Evolutionary conservation across 768 basidiomycete genomes (phyloP), one percentile per base, ranked within the genome.

Genomic region (Amyloporia xantha): DNA sequence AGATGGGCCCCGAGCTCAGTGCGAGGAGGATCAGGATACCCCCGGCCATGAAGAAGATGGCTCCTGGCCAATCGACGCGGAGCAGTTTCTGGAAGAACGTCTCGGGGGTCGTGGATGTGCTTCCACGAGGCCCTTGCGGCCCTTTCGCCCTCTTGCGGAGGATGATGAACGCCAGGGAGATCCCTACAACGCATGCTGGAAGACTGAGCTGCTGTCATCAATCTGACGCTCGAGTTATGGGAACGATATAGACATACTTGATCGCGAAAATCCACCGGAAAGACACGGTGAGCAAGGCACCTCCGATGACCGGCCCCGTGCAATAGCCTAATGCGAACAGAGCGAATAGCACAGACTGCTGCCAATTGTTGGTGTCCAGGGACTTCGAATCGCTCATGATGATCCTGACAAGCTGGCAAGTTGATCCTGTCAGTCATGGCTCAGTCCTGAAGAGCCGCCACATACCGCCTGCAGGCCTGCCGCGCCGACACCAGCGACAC

Each of bases 201-300:
- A 78, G 58, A 50, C 76, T 76, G 44, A 2, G 9, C 9, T 33
- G 9, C 30, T 15, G 30, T 33, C 30, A 33, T 7, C 30, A 15
- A 15, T 33, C 9, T 19, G 6, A 26, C 7, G 27, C 1, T 15
- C 40, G 9, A 49, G 27, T 17, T 7, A 39, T 7, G 30, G 7
- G 30, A 23, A 17, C 15, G 3, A 7, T 1, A 17, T 20, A 19
- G 5, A 48, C 73, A 52, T 41, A 74, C 74, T 79, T 79, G 63
- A 79, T 77, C 2, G 69, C 77, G 50, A 78, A 79, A 13, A 78
- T 69, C 77, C 76, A 79, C 19, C 77, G 68, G 59, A 74, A 78
- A 43, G 60, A 71, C 6, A 68, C 58, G 1, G 58, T 52, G 2
- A 70, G 59, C 12, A 78, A 58, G 21, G 52, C 68, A 6, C 75